Conservation (phyloP, 371 early-diverging fungal species). For the Mortierella sp. region DNA sequence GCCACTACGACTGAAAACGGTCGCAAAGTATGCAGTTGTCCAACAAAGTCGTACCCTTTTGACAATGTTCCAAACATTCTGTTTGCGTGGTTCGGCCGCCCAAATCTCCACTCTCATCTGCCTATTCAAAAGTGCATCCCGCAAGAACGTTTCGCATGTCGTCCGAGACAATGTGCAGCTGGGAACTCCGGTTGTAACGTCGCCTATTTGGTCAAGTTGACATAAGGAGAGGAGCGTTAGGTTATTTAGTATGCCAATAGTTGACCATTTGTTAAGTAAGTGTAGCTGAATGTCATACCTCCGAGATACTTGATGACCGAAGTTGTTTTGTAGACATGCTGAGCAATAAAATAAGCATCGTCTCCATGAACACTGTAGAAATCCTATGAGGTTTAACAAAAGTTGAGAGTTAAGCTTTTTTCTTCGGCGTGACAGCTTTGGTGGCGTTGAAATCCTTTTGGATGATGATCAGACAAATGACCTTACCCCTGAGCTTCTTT, state of each 20-base stretch:
- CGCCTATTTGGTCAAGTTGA: slow-evolving; percentile 51
- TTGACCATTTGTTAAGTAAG: neutral
- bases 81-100: slow-evolving; percentile 68
- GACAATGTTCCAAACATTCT: slow-evolving; percentile 56
- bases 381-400: slow-evolving; percentile 56
- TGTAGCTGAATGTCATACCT: slow-evolving; percentile 52
- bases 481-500: slow-evolving; percentile 72
- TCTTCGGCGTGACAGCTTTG: neutral
- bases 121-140: slow-evolving; percentile 83
- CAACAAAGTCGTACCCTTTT: slow-evolving; percentile 58
- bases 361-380: slow-evolving; percentile 92
- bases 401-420: neutral
- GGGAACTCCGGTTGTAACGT: slow-evolving; percentile 73
- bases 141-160: slow-evolving; percentile 82
- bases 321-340: slow-evolving; percentile 89
- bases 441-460: neutral
- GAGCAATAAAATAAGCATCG: slow-evolving; percentile 89
- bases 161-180: slow-evolving; percentile 84
- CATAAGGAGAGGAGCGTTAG: neutral
- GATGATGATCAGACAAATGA: neutral
- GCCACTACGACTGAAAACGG: too few relatives aligned
- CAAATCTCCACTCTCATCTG: slow-evolving; percentile 91
- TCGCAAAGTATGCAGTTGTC: neutral
- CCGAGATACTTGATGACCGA: slow-evolving; percentile 93
- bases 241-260: neutral